Evolutionary conservation across 345 rosid genomes (phyloP).

Genomic region (Eucalyptus sideroxylon): DNA sequence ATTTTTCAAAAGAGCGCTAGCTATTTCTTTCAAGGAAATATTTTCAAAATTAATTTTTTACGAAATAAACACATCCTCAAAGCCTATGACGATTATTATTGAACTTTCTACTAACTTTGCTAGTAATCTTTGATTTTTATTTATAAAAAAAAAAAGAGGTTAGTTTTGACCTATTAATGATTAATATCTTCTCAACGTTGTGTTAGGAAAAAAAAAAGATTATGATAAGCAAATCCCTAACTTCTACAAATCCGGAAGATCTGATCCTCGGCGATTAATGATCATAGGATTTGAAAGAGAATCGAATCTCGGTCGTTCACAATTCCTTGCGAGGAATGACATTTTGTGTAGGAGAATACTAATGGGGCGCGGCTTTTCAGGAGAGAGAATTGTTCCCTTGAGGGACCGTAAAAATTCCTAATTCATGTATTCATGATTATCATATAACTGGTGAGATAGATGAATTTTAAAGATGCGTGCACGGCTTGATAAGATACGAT

Average conservation of each 20-base stretch:
- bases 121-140: too few relatives aligned
- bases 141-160: background rate
- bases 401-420: background rate
- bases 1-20: too few relatives aligned
- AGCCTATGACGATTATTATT: background rate
- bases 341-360: background rate
- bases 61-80: background rate
- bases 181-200: background rate
- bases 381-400: background rate
- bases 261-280: background rate
- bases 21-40: background rate
- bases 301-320: background rate
- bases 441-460: background rate
- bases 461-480: background rate
- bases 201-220: background rate
- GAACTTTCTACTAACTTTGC: background rate
- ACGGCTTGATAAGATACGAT: too few relatives aligned
- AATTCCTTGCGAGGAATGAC: background rate
- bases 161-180: background rate
- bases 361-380: background rate
- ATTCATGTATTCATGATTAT: background rate
- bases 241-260: background rate
- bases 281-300: background rate
- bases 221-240: background rate
- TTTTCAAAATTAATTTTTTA: fast-evolving